Evolutionary conservation across 306 rosid genomes (phyloP), one percentile per base, ranked within the genome.

Genomic region (Quercus mongolica): DNA sequence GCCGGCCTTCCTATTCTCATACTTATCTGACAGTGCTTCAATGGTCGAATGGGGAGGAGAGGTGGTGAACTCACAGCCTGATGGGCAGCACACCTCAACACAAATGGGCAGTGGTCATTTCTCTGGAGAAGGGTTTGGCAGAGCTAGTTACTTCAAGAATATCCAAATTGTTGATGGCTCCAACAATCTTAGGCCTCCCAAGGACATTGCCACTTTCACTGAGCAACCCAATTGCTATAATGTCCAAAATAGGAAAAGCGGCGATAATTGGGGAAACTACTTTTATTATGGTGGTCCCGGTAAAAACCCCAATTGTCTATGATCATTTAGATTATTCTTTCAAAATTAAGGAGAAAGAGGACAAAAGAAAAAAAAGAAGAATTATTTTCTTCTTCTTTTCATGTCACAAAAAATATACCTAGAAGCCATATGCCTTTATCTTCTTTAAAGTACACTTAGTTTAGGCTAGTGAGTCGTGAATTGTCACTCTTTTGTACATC

Each of bases 31-130:
- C 78, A 80, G 87, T 68, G 92, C 92, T 3, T 84, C 88, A 26
- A 86, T 89, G 90, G 78, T 89, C 70, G 87, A 89, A 20, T 89
- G 88, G 88, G 92, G 92, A 41, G 92, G 92, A 18, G 92, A 89
- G 58, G 88, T 89, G 26, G 92, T 89, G 74, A 86, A 89, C 78
- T 75, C 84, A 3, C 59, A 76, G 1, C 67, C 87, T 15, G 87
- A 78, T 41, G 92, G 92, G 4, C 88, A 84, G 52, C 92, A 89
- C 81, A 89, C 92, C 21, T 56, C 87, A 52, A 89, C 92, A 15
- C 90, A 89, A 67, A 89, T 89, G 92, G 92, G 92, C 30, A 89
- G 92, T 65, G 92, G 92, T 17, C 92, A 86, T 82, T 89, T 86
- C 62, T 83, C 92, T 62, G 85, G 55, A 2, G 92, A 89, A 80